A percentile compares a stretch with the other conserved stretches of the same genome.
phyloP scores from a whole-genome alignment of 2,329 filamentous ascomycete genomes.

The Elsinoe australis region DNA sequence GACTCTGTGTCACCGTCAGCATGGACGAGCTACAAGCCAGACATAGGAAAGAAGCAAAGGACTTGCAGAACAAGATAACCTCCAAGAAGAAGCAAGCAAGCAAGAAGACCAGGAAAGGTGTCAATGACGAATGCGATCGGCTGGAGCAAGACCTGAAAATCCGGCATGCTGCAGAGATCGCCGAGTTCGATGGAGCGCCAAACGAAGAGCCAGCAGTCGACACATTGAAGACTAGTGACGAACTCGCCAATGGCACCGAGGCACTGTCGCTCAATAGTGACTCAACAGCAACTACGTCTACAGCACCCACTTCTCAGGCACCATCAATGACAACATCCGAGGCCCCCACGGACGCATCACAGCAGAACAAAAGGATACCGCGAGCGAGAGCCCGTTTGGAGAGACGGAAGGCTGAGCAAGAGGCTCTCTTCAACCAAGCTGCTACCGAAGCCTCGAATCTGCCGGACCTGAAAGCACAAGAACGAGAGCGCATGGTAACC shows the following conservation, averaged over 20 bases:
- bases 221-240: slow-evolving; percentile 7
- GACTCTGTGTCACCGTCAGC: too few relatives aligned
- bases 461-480: slow-evolving; percentile 63
- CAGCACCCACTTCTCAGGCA: slow-evolving; percentile 11
- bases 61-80: slow-evolving; percentile 76
- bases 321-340: background rate
- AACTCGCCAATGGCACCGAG: background rate
- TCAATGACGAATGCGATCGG: slow-evolving; percentile 55
- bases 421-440: slow-evolving; percentile 59
- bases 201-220: background rate
- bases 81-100: slow-evolving; percentile 96
- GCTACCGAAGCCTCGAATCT: slow-evolving; percentile 66
- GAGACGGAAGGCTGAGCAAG: slow-evolving; percentile 76
- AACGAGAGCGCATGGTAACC: slow-evolving; percentile 61
- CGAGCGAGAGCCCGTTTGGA: slow-evolving; percentile 87
- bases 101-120: slow-evolving; percentile 61
- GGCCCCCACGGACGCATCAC: slow-evolving; percentile 22
- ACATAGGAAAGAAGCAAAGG: slow-evolving; percentile 81
- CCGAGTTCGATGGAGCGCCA: slow-evolving; percentile 31
- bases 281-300: slow-evolving; percentile 19
- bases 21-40: slow-evolving; percentile 71
- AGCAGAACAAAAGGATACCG: slow-evolving; percentile 63
- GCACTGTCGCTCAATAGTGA: slow-evolving; percentile 14
- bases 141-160: slow-evolving; percentile 51
- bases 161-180: slow-evolving; percentile 46